Evolutionary conservation across 1,284 basidiomycete genomes (phyloP).

Genomic region (Pseudozyma pruni): DNA sequence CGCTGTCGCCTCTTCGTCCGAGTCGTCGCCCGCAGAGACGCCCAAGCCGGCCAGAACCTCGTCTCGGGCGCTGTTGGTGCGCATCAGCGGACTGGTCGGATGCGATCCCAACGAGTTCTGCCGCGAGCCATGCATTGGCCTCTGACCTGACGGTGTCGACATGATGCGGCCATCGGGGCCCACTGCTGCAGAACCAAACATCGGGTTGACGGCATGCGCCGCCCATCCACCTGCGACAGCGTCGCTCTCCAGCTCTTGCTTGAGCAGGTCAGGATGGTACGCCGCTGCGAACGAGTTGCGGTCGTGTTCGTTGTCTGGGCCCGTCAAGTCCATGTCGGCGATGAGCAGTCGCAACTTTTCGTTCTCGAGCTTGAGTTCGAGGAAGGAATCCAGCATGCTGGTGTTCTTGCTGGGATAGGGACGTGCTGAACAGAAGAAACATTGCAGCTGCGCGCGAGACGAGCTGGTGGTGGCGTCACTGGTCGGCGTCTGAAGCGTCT

Average conservation of each 20-base stretch:
- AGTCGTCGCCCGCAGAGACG: constrained; percentile 36
- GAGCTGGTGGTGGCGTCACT: constrained; percentile 28
- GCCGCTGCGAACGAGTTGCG: constrained; percentile 30
- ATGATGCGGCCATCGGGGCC: constrained; percentile 35
- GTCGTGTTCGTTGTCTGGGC: constrained; percentile 30
- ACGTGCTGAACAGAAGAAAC: constrained; percentile 60
- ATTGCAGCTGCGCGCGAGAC: constrained; percentile 38
- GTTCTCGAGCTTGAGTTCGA: constrained; percentile 65
- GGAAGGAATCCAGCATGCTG: constrained; percentile 62
- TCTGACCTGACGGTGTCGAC: constrained; percentile 4
- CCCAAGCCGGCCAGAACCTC: constrained; percentile 38
- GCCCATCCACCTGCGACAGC: constrained; percentile 17
- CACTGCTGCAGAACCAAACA: constrained; percentile 36
- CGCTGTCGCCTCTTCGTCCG: constrained; percentile 35
- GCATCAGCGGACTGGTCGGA: constrained; percentile 44
- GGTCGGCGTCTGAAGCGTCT: constrained; percentile 40
- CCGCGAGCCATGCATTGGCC: constrained; percentile 23
- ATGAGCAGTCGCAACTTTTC: constrained; percentile 56
- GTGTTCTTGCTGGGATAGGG: constrained; percentile 62
- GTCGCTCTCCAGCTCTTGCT: constrained; percentile 48
- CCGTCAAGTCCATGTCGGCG: constrained; percentile 42
- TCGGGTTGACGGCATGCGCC: constrained; percentile 31
- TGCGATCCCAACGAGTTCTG: constrained; percentile 43
- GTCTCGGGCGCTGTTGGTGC: constrained; percentile 31
- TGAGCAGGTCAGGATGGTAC: constrained; percentile 46